These are phyloP conservation scores for Fraxinus latifolia DNA, from an alignment of 305 asterid species.

Conservation along the genomic window DNA sequence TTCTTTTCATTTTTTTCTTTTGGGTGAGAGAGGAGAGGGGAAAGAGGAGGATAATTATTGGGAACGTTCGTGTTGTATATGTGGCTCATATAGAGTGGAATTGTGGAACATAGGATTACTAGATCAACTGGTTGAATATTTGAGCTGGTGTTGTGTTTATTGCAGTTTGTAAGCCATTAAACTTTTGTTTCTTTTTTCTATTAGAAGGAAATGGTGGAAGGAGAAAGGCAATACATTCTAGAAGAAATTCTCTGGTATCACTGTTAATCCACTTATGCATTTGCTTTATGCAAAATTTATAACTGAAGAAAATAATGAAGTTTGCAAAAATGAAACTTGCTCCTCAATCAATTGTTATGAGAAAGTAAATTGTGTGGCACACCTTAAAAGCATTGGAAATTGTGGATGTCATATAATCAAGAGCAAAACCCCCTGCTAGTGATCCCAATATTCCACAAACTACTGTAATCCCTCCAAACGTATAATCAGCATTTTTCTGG, in stretches of 20 bases:
- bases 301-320: background rate
- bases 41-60: background rate
- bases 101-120: no score
- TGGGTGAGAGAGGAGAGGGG: background rate
- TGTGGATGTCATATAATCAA: constrained; percentile 68
- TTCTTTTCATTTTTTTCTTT: background rate
- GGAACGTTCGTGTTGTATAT: background rate
- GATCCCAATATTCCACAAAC: constrained; percentile 82
- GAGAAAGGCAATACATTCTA: background rate
- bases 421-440: constrained; percentile 68
- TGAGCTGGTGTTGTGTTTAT: background rate
- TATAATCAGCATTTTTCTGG: constrained; percentile 77
- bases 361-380: constrained; percentile 12
- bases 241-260: background rate
- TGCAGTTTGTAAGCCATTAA: background rate
- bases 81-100: no score
- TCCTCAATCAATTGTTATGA: background rate
- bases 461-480: constrained; percentile 84
- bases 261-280: background rate
- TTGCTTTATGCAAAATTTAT: background rate
- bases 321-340: background rate
- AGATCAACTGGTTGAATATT: background rate
- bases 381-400: constrained; percentile 88
- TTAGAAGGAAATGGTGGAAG: background rate
- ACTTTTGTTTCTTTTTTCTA: background rate